Evolutionary conservation across 73 alveolate species (phyloP).

Genomic region (Paramecium octaurelia): DNA sequence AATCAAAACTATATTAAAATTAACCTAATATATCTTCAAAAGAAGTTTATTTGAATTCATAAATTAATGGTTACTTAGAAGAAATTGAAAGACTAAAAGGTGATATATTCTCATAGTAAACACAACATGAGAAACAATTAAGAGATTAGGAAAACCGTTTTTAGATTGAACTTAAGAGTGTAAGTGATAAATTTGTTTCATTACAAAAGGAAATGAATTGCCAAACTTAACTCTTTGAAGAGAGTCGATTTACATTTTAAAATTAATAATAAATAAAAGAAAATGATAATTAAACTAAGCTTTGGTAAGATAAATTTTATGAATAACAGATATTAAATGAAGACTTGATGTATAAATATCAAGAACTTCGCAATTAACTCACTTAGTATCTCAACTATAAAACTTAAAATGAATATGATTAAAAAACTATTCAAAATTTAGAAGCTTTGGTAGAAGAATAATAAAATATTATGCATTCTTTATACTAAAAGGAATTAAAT

Average conservation of each 20-base stretch:
- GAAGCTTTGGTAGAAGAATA: slow-evolving; percentile 7
- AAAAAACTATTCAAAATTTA: neutral
- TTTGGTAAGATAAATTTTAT: slow-evolving; percentile 7
- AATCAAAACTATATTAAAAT: neutral
- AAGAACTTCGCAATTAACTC: neutral
- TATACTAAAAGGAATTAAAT: neutral
- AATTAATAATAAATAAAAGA: neutral
- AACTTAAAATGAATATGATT: neutral
- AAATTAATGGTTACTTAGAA: neutral
- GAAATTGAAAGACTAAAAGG: neutral
- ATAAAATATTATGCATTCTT: neutral
- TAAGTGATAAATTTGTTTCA: neutral
- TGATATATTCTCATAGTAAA: neutral
- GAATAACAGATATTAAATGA: neutral
- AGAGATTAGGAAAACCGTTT: neutral
- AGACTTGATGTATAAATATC: neutral
- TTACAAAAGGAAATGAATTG: neutral
- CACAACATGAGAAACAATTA: neutral
- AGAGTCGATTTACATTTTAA: neutral
- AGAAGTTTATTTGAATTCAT: neutral
- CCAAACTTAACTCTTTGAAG: neutral
- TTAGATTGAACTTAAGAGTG: neutral
- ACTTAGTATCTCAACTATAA: neutral
- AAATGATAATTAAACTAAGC: neutral
- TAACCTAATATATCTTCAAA: neutral